phyloP scores from a whole-genome alignment of 2,329 filamentous ascomycete species.

The Leptographium wingfieldii region DNA sequence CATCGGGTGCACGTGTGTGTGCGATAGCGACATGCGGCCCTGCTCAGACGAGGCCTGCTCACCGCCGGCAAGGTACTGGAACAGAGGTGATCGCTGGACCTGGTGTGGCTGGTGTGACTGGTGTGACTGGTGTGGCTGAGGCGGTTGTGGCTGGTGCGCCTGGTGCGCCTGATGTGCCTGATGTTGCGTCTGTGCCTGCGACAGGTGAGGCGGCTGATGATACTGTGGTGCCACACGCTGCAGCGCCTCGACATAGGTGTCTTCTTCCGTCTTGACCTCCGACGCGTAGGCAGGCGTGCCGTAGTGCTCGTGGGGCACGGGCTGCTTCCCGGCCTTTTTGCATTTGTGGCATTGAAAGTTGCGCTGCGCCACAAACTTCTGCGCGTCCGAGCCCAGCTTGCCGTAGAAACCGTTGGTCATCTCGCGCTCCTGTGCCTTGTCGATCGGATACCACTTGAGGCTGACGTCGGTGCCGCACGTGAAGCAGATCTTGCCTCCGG shows the following conservation, averaged over 20 bases:
- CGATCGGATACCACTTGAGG: constrained; percentile 58
- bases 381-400: constrained; percentile 39
- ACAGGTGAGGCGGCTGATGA: not conserved
- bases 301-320: constrained; percentile 19
- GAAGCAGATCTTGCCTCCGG: constrained; percentile 44
- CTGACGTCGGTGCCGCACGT: constrained; percentile 59
- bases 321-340: constrained; percentile 38
- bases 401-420: constrained; percentile 39
- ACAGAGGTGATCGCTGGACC: not conserved
- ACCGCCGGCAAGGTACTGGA: constrained; percentile 1
- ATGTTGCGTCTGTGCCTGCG: not conserved
- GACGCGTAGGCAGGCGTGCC: not conserved
- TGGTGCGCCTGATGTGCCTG: constrained; percentile 9
- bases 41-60: constrained; percentile 1
- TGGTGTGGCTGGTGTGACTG: not conserved
- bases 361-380: constrained; percentile 45
- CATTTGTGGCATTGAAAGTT: constrained; percentile 69
- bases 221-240: constrained; percentile 7
- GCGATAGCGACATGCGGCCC: constrained; percentile 3
- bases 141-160: not conserved
- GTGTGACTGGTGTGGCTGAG: not conserved
- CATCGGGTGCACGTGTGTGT: not conserved
- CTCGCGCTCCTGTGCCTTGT: constrained; percentile 37
- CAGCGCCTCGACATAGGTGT: constrained; percentile 2
- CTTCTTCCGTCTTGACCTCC: constrained; percentile 11